phyloP scores from a whole-genome alignment of 1,284 basidiomycete genomes.

The Puccinia novopanici region DNA sequence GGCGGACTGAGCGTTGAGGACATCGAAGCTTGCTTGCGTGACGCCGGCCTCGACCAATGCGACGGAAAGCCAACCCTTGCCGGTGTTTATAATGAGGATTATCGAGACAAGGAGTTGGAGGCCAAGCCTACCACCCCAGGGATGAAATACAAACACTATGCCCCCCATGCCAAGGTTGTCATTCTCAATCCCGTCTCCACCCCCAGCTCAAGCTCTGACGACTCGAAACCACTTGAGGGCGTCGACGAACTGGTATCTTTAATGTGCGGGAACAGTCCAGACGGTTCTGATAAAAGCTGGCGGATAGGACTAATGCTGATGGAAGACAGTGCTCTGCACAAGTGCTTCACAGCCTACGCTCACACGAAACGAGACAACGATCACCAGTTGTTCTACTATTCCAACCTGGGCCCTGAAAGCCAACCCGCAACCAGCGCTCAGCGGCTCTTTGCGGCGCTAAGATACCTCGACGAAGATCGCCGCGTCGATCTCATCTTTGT shows the following conservation, averaged over 20 bases:
- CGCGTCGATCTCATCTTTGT: conserved; percentile 39
- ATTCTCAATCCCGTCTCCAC: conserved; percentile 21
- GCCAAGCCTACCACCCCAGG: conserved; percentile 87
- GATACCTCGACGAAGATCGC: conserved; percentile 36
- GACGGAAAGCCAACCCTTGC: conserved; percentile 1
- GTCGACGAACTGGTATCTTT: conserved; percentile 2
- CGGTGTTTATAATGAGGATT: conserved; percentile 18
- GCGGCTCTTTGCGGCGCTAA: conserved; percentile 29
- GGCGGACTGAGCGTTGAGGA: conserved; percentile 92
- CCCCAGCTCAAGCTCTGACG: not conserved
- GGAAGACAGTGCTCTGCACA: conserved; percentile 23
- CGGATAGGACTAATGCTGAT: conserved; percentile 42
- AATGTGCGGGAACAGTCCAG: not conserved
- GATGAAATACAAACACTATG: conserved; percentile 99
- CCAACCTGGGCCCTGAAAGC: conserved; percentile 18
- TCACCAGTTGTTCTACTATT: conserved; percentile 16
- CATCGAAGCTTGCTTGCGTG: conserved; percentile 67
- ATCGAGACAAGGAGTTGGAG: conserved; percentile 63
- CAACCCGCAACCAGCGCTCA: conserved; percentile 43
- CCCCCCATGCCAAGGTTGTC: conserved; percentile 63
- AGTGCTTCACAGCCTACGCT: conserved; percentile 16
- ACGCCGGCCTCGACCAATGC: conserved; percentile 53
- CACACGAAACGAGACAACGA: not conserved
- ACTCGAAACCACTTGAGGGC: not conserved
- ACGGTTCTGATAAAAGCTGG: not conserved